These are phyloP conservation scores for Leptodermis oblonga DNA, from an alignment of 257 asterid species.

Conservation along the genomic window DNA sequence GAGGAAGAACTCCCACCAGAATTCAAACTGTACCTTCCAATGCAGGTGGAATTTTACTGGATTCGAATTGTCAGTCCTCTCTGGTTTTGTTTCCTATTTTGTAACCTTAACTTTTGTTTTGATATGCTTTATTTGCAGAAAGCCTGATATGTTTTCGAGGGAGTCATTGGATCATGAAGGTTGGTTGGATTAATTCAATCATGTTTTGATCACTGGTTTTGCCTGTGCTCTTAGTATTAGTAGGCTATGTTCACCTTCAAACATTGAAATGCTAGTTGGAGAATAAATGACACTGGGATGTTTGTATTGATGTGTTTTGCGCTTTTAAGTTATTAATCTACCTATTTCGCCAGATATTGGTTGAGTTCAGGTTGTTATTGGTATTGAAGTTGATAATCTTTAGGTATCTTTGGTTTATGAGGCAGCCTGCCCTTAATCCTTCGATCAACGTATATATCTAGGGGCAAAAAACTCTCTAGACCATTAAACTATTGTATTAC, in stretches of 20 bases:
- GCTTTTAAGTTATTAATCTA: too few species aligned
- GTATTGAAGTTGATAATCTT: not conserved
- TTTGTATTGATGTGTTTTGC: not conserved
- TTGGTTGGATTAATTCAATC: constrained; percentile 2
- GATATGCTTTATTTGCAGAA: constrained; percentile 13
- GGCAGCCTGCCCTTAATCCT: too few species aligned
- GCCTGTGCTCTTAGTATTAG: not conserved
- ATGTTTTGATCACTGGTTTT: not conserved
- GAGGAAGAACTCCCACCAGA: constrained; percentile 99
- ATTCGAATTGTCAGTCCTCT: not conserved
- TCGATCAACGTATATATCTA: too few species aligned
- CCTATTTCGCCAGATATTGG: too few species aligned
- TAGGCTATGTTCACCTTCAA: not conserved
- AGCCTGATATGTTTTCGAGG: constrained; percentile 4
- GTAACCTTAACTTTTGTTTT: not conserved
- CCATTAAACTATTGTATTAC: too few species aligned
- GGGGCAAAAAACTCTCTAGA: too few species aligned
- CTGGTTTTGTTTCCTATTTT: not conserved
- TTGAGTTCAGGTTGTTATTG: too few species aligned
- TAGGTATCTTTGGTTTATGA: not conserved
- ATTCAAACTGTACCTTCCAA: constrained; percentile 90
- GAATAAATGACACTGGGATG: constrained; percentile 22
- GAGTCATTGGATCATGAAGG: not conserved
- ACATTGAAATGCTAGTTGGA: constrained; percentile 17
- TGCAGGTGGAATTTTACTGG: constrained; percentile 50